Conservation (phyloP, 257 asterid species). For the Thymus quinquecostatus region DNA sequence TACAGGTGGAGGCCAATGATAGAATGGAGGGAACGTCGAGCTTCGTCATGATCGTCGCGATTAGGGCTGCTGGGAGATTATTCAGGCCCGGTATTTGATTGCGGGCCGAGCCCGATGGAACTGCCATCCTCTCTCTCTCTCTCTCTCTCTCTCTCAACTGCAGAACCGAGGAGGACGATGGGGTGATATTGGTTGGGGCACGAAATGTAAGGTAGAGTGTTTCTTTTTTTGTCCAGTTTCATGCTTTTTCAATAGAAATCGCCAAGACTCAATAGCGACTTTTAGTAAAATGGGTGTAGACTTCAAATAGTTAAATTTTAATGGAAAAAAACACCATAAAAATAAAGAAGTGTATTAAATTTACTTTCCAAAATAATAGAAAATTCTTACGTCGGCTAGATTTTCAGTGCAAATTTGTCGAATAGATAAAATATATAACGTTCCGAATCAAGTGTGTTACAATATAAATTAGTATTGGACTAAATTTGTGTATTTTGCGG, state of each 20-base stretch:
- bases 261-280: conserved; percentile 1
- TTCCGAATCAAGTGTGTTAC: too few species aligned
- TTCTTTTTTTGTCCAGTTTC: conserved; percentile 4
- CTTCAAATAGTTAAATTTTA: background rate
- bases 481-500: too few species aligned
- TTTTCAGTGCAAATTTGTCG: too few species aligned
- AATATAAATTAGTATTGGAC: too few species aligned
- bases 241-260: conserved; percentile 33
- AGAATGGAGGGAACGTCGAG: conserved; percentile 80
- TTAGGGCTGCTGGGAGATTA: conserved; percentile 70
- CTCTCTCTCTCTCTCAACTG: conserved; percentile 11
- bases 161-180: conserved; percentile 14
- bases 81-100: conserved; percentile 46
- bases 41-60: conserved; percentile 83
- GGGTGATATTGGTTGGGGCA: conserved; percentile 14
- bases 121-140: conserved; percentile 46
- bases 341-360: too few species aligned
- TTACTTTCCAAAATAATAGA: too few species aligned
- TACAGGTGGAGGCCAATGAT: conserved; percentile 89
- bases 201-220: conserved; percentile 29
- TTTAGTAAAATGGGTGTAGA: background rate
- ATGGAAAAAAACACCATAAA: too few species aligned
- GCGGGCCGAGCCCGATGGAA: conserved; percentile 34
- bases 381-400: too few species aligned
- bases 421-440: too few species aligned